phyloP scores from a whole-genome alignment of 2,329 filamentous ascomycete genomes.

The Polychaeton citri region DNA sequence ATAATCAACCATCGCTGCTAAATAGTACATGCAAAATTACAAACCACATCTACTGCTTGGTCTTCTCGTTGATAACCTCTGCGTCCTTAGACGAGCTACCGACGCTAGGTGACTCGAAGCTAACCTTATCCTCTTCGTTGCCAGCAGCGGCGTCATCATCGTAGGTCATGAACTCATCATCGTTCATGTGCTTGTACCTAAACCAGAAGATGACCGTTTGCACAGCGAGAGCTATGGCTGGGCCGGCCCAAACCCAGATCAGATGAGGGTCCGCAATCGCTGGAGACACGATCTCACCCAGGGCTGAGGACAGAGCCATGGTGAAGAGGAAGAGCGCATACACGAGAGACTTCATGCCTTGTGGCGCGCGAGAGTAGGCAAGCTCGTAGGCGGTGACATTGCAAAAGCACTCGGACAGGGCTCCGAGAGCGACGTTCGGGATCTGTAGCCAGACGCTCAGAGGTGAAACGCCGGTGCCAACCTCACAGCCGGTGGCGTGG shows the following conservation, averaged over 20 bases:
- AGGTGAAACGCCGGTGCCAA: conserved; percentile 4
- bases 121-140: not conserved
- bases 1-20: too few relatives aligned
- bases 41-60: not conserved
- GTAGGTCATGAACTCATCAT: conserved; percentile 33
- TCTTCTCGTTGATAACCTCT: not conserved
- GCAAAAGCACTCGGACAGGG: conserved; percentile 26
- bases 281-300: conserved; percentile 30
- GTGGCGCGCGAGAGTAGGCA: conserved; percentile 30
- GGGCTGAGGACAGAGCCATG: conserved; percentile 25
- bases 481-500: conserved; percentile 8
- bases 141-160: too few relatives aligned
- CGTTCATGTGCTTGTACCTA: conserved; percentile 32
- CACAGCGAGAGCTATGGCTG: conserved; percentile 34
- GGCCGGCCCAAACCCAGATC: conserved; percentile 36
- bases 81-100: too few relatives aligned
- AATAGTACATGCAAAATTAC: too few relatives aligned
- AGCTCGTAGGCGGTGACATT: conserved; percentile 31
- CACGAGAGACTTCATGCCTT: conserved; percentile 30
- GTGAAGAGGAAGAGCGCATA: conserved; percentile 29
- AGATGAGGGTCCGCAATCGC: conserved; percentile 35
- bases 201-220: conserved; percentile 37
- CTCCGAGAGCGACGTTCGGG: conserved; percentile 24
- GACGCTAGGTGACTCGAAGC: not conserved
- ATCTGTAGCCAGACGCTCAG: conserved; percentile 9